A percentile compares a stretch with the other conserved stretches of the same genome.
Evolutionary conservation across 1,284 basidiomycete species (phyloP).

Genomic region (Inonotus obliquus): DNA sequence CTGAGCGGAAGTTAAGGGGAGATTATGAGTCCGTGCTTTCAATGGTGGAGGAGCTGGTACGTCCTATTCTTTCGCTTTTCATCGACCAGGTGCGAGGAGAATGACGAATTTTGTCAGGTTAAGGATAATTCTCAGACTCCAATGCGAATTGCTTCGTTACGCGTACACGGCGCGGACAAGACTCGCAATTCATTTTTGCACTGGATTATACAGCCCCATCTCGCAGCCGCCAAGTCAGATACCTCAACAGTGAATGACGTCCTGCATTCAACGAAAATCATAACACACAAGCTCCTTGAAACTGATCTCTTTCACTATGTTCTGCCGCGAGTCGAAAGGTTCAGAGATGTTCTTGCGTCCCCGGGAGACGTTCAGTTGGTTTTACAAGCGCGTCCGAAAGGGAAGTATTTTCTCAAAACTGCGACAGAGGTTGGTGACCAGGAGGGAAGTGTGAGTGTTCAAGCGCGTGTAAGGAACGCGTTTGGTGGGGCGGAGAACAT

Average conservation of each 20-base stretch:
- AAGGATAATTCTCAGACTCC: constrained; percentile 56
- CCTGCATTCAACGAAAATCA: constrained; percentile 59
- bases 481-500: constrained; percentile 91
- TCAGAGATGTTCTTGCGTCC: constrained; percentile 50
- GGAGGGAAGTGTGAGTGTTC: constrained; percentile 86
- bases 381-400: constrained; percentile 72
- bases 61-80: constrained; percentile 26
- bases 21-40: constrained; percentile 74
- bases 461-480: constrained; percentile 79
- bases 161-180: constrained; percentile 69
- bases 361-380: constrained; percentile 83
- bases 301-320: constrained; percentile 77
- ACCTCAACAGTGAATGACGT: constrained; percentile 55
- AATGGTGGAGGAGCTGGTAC: constrained; percentile 67
- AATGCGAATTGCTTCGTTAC: constrained; percentile 68
- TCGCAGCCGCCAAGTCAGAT: constrained; percentile 28
- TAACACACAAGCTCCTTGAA: constrained; percentile 59
- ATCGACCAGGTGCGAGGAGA: neutral
- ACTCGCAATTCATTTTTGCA: constrained; percentile 81
- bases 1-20: constrained; percentile 61
- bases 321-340: constrained; percentile 67
- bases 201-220: constrained; percentile 69
- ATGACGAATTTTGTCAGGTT: constrained; percentile 41
- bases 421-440: constrained; percentile 93
- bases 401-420: constrained; percentile 78